phyloP scores from a whole-genome alignment of 2,329 filamentous ascomycete genomes.

The Sarocladium brachiariae region DNA sequence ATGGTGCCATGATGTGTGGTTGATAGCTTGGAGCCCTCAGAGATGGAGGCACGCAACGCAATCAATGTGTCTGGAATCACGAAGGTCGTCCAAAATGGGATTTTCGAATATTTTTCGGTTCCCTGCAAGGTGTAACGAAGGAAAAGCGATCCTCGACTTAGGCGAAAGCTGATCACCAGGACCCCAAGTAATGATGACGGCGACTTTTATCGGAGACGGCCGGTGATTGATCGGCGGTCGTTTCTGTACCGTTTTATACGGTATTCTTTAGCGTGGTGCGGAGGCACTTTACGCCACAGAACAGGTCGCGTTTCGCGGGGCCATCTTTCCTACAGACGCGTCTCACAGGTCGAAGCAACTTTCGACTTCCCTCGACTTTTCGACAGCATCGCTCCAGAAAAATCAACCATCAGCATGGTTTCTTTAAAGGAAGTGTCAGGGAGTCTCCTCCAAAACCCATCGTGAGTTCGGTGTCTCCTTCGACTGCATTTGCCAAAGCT shows the following conservation, averaged over 20 bases:
- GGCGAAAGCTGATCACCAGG: not conserved
- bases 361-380: not conserved
- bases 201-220: no score
- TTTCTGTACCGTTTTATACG: constrained; percentile 3
- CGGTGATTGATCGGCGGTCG: no score
- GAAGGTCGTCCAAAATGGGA: not conserved
- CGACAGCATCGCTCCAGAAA: not conserved
- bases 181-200: no score
- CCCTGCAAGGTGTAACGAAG: not conserved
- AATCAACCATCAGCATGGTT: constrained; percentile 22
- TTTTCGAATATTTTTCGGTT: not conserved
- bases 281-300: constrained; percentile 11
- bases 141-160: not conserved
- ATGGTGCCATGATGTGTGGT: constrained; percentile 18
- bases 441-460: constrained; percentile 26
- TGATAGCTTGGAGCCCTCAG: no score
- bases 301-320: constrained; percentile 3
- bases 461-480: constrained; percentile 18
- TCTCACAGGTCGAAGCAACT: constrained; percentile 1
- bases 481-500: not conserved
- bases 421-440: constrained; percentile 25
- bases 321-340: constrained; percentile 1
- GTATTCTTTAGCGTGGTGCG: not conserved
- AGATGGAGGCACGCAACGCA: no score
- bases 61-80: no score